Conservation (phyloP, 2,329 filamentous ascomycete species). For the Ophiostoma himal-ulmi region DNA sequence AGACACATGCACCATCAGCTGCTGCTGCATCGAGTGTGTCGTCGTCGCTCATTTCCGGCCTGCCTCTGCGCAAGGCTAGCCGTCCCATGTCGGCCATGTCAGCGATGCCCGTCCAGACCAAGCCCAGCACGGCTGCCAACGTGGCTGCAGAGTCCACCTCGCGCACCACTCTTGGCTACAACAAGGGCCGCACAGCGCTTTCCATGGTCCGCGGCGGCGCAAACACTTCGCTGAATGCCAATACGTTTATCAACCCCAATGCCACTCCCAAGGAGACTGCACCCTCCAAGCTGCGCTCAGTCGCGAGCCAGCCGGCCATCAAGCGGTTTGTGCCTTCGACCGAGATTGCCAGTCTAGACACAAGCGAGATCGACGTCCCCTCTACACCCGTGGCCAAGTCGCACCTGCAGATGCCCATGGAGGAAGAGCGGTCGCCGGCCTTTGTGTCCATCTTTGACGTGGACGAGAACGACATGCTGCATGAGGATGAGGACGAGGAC, state of each 20-base stretch:
- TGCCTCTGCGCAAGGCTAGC: conserved; percentile 22
- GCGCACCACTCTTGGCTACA: conserved; percentile 78
- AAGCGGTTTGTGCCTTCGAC: conserved; percentile 14
- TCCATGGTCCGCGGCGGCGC: conserved; percentile 39
- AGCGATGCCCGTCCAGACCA: conserved; percentile 20
- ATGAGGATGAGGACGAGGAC: conserved; percentile 31
- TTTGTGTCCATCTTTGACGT: conserved; percentile 56
- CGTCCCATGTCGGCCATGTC: conserved; percentile 7
- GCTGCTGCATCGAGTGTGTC: conserved; percentile 24
- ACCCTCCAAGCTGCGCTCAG: conserved; percentile 6
- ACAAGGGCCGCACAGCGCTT: conserved; percentile 60
- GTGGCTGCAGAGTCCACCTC: conserved; percentile 59
- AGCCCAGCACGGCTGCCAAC: conserved; percentile 7
- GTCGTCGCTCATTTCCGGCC: conserved; percentile 19
- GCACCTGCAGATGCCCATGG: not conserved
- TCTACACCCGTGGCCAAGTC: not conserved
- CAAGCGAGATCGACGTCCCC: not conserved
- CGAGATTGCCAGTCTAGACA: conserved; percentile 6
- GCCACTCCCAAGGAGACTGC: conserved; percentile 32
- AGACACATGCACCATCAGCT: not conserved
- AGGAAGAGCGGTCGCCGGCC: conserved; percentile 40
- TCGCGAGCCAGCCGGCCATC: not conserved
- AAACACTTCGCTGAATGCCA: not conserved
- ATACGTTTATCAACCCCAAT: conserved; percentile 1
- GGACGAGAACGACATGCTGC: conserved; percentile 41